Percentiles rank a stretch among this genome's conserved stretches.
phyloP scores from a whole-genome alignment of 371 early-diverging fungal species.

The Mortierella sp. region DNA sequence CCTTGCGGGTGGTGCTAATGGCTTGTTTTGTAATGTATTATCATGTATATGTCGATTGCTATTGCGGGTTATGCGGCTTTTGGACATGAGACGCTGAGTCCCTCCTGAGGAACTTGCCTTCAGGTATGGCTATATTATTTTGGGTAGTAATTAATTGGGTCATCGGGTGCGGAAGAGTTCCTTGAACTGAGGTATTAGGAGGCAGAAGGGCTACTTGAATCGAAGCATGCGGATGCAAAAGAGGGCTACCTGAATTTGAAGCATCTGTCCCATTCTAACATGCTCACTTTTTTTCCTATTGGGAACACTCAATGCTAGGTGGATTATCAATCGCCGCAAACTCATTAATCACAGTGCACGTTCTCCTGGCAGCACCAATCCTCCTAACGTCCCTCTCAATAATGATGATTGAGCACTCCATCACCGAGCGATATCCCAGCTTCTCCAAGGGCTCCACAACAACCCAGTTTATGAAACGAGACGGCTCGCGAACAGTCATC shows the following conservation, averaged over 20 bases:
- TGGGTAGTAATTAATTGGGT: neutral
- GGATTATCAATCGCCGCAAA: constrained; percentile 29
- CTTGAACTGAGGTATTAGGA: too few relatives aligned
- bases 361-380: constrained; percentile 69
- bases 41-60: constrained; percentile 81
- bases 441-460: constrained; percentile 20
- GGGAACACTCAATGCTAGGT: constrained; percentile 20
- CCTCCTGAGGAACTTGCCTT: constrained; percentile 79
- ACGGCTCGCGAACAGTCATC: constrained; percentile 61
- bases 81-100: constrained; percentile 74
- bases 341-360: constrained; percentile 63
- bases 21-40: constrained; percentile 81
- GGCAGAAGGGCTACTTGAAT: too few relatives aligned
- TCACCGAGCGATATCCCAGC: constrained; percentile 11
- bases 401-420: constrained; percentile 46
- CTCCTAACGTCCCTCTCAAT: constrained; percentile 64
- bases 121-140: constrained; percentile 46
- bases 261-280: too few relatives aligned
- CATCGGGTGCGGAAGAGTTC: too few relatives aligned
- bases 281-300: too few relatives aligned
- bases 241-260: too few relatives aligned
- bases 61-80: constrained; percentile 85
- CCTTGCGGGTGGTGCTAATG: constrained; percentile 73
- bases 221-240: too few relatives aligned
- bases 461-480: constrained; percentile 60